phyloP scores from a whole-genome alignment of 345 rosid species.

The Brassica napus region DNA sequence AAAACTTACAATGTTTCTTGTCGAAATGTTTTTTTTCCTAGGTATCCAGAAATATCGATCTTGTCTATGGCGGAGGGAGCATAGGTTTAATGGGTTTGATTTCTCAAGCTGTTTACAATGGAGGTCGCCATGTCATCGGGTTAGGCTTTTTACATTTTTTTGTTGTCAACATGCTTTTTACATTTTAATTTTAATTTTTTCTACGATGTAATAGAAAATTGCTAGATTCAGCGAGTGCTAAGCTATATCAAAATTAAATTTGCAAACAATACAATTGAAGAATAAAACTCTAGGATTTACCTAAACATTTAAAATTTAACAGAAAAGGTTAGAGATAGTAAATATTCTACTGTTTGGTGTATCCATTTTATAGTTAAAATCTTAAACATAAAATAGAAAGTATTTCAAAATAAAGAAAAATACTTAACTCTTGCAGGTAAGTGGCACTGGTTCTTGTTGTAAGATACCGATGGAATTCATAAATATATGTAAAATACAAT shows the following conservation, averaged over 20 bases:
- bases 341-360: not conserved
- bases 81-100: constrained; percentile 88
- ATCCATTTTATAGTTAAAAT: not conserved
- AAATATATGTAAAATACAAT: not conserved
- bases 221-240: not conserved
- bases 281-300: no score
- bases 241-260: not conserved
- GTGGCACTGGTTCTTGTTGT: not conserved
- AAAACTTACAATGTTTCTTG: not conserved
- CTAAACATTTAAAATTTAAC: no score
- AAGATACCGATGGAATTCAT: not conserved
- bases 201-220: not conserved
- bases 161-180: not conserved
- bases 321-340: no score
- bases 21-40: constrained; percentile 21
- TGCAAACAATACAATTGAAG: no score
- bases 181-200: not conserved
- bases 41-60: constrained; percentile 86
- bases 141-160: constrained; percentile 27
- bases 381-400: not conserved
- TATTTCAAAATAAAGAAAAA: not conserved
- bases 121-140: constrained; percentile 95
- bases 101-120: constrained; percentile 77
- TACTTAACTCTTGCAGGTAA: not conserved
- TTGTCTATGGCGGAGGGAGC: constrained; percentile 97